A percentile compares a stretch with the other conserved stretches of the same genome.
Evolutionary conservation across 2,329 filamentous ascomycete genomes (phyloP).

Genomic region (Ceratocystiopsis minuta): DNA sequence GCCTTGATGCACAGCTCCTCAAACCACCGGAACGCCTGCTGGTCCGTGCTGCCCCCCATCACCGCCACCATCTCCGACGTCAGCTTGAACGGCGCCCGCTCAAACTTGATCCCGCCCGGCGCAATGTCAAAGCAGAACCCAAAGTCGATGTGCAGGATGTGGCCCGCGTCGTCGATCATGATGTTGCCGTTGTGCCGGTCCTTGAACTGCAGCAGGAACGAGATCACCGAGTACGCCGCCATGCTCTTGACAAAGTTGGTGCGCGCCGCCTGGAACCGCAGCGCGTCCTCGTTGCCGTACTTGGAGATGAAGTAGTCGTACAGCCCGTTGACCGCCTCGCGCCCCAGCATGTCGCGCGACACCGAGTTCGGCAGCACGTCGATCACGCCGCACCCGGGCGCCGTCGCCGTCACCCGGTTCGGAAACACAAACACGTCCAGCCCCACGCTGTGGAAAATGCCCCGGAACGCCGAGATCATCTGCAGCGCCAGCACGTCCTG

Average conservation of each 20-base stretch:
- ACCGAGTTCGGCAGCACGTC: slow-evolving; percentile 96
- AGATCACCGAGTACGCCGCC: slow-evolving; percentile 96
- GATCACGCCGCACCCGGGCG: slow-evolving; percentile 92
- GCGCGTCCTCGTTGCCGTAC: slow-evolving; percentile 90
- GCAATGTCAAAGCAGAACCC: slow-evolving; percentile 99
- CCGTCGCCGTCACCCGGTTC: slow-evolving; percentile 92
- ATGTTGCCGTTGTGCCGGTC: slow-evolving; percentile 99
- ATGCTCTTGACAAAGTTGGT: slow-evolving; percentile 98
- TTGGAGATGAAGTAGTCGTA: slow-evolving; percentile 98
- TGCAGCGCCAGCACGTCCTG: slow-evolving; percentile 93
- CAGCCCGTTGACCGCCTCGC: slow-evolving; percentile 91
- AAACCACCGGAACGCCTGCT: slow-evolving; percentile 87
- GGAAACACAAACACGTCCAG: slow-evolving; percentile 95
- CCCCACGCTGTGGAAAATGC: slow-evolving; percentile 88
- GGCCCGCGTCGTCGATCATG: slow-evolving; percentile 94
- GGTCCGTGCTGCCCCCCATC: slow-evolving; percentile 74
- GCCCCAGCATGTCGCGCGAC: slow-evolving; percentile 93
- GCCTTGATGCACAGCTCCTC: slow-evolving; percentile 93
- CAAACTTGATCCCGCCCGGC: slow-evolving; percentile 90
- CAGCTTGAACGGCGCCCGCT: slow-evolving; percentile 95
- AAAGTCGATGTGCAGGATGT: slow-evolving; percentile 97
- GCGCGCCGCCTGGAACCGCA: slow-evolving; percentile 84
- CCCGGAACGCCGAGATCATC: slow-evolving; percentile 93
- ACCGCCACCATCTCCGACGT: slow-evolving; percentile 97
- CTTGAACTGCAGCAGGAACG: slow-evolving; percentile 94